Percentiles rank a stretch among this genome's conserved stretches.
These are phyloP conservation scores for Buddleja alternifolia DNA, from an alignment of 257 asterid genomes.

Conservation along the genomic window DNA sequence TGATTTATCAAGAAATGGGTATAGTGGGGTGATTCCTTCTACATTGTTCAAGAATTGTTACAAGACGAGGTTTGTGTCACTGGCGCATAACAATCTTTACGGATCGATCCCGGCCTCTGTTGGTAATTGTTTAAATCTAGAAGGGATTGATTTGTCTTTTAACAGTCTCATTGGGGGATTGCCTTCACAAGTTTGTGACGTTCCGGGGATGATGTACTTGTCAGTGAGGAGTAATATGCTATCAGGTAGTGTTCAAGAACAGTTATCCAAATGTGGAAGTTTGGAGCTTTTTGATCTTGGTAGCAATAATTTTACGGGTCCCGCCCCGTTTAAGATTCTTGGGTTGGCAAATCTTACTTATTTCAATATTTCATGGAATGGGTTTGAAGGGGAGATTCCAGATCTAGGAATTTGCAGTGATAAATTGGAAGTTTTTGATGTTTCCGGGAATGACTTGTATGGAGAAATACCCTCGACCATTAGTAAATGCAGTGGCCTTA, in stretches of 20 bases:
- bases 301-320: constrained; percentile 67
- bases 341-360: constrained; percentile 49
- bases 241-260: constrained; percentile 65
- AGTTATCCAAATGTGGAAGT: constrained; percentile 52
- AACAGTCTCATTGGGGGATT: constrained; percentile 65
- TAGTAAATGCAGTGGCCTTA: constrained; percentile 58
- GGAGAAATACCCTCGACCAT: constrained; percentile 71
- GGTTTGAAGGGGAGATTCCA: constrained; percentile 58
- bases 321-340: constrained; percentile 66
- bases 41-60: constrained; percentile 72
- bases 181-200: constrained; percentile 65
- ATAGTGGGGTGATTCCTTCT: constrained; percentile 69
- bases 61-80: constrained; percentile 67
- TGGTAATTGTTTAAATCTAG: constrained; percentile 69
- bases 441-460: constrained; percentile 62
- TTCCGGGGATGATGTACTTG: constrained; percentile 59
- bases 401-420: constrained; percentile 51
- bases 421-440: constrained; percentile 63
- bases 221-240: constrained; percentile 80
- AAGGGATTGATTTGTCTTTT: constrained; percentile 90
- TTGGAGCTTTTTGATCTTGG: constrained; percentile 91
- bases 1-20: constrained; percentile 81
- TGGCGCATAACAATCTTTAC: constrained; percentile 73
- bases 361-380: constrained; percentile 69
- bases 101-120: constrained; percentile 75